These are phyloP conservation scores for Fusarium albidum DNA, from an alignment of 2,329 filamentous ascomycete genomes.

Conservation along the genomic window DNA sequence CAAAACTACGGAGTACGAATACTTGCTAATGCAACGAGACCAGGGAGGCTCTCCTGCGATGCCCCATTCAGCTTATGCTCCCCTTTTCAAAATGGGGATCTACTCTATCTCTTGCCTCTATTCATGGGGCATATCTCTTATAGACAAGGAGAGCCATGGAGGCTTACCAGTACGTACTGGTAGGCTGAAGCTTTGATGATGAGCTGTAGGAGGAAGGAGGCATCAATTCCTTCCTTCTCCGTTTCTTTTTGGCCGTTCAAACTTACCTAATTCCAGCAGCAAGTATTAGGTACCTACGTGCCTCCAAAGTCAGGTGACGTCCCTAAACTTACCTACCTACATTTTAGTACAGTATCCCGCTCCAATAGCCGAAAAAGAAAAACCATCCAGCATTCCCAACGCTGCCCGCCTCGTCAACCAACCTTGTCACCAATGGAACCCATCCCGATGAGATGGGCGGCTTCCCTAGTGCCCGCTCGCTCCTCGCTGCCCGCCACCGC, in stretches of 20 bases:
- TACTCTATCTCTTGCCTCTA: slow-evolving; percentile 3
- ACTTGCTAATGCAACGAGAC: slow-evolving; percentile 10
- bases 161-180: not conserved
- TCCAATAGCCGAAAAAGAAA: slow-evolving; percentile 9
- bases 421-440: slow-evolving; percentile 9
- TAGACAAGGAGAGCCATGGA: not conserved
- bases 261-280: too few species aligned
- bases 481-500: slow-evolving; percentile 25
- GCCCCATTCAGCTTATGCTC: not conserved
- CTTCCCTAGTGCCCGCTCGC: slow-evolving; percentile 39
- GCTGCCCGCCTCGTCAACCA: slow-evolving; percentile 2
- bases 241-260: too few species aligned
- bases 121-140: slow-evolving; percentile 1
- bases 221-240: not conserved
- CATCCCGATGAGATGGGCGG: slow-evolving; percentile 35
- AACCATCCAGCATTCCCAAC: not conserved
- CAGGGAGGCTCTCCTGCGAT: slow-evolving; percentile 1
- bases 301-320: not conserved
- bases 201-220: not conserved
- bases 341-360: too few species aligned
- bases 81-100: slow-evolving; percentile 4
- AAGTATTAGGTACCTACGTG: not conserved
- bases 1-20: too few species aligned
- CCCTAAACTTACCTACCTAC: too few species aligned
- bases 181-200: too few species aligned